Base-by-base conservation (phyloP, 352 stramenopile genomes). In the Globisporangium abappressorium region DNA sequence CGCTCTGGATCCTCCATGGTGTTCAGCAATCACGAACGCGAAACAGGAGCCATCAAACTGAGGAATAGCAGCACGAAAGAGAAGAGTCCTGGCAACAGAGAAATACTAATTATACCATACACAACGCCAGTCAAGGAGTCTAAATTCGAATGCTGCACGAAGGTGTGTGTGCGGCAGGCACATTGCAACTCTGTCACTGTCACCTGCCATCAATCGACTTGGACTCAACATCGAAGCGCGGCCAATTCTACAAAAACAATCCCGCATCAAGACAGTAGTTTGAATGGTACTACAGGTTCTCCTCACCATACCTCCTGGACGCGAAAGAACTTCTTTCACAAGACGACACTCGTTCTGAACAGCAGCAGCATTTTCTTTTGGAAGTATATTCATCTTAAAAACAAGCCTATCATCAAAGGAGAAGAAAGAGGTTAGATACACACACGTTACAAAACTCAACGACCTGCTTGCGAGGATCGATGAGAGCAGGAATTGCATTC, bases 1-100 rank as follows among this genome's bases (percentile, higher is more conserved):
- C 46, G 60, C 60, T 58, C 47, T 6, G 61, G 20, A 11, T 63
- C 64, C 56, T 64, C 30, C 56, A 64, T 69, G n/a, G 41, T 49
- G 1, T 49, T 49, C 41, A 49, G 41, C 15, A 7, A 49, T 49
- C 41, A 49, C 41, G 20, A 4, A 49, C 15, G 5, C 41, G 8
- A 15, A 49, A 15, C 15, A 49, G 41, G 7, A 43, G 15, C 41
- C 41, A 49, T 49, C 41, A 49, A 49, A n/a, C 41, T 49, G 6
- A 49, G n/a, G 4, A 4, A n/a, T 15, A n/a, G 11, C 36, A 49
- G 20, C 30, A 33, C 30, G 41, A 49, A 15, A 49, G 15, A 18
- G 15, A 49, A 20, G 14, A 49, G 15, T n/a, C 41, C 18, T 49
- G 41, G 7, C 41, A 49, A 49, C 14, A 49, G 20, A 49, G 5